Evolutionary conservation across 2,329 filamentous ascomycete genomes (phyloP).

Genomic region (Colletotrichum sp.): DNA sequence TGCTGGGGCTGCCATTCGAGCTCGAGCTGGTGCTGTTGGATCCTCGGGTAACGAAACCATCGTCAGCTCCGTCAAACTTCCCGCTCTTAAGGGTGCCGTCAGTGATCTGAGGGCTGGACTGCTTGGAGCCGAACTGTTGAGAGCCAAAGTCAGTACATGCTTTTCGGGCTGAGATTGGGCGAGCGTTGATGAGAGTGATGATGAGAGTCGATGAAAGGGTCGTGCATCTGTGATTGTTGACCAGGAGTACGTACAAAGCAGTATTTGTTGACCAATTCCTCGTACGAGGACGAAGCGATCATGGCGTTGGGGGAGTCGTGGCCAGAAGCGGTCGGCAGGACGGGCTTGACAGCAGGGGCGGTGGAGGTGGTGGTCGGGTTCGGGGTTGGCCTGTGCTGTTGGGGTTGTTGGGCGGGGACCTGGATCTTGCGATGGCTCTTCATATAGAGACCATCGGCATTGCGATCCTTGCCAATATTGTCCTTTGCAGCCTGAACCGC

Average conservation of each 20-base stretch:
- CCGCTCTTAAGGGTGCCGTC: constrained; percentile 51
- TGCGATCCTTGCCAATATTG: constrained; percentile 55
- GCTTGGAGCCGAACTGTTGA: constrained; percentile 67
- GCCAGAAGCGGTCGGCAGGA: constrained; percentile 33
- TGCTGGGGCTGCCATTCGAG: constrained; percentile 41
- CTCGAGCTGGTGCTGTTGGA: constrained; percentile 41
- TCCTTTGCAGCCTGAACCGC: constrained; percentile 79
- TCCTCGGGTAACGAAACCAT: constrained; percentile 35
- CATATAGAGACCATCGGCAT: constrained; percentile 61
- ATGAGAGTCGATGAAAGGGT: constrained; percentile 21
- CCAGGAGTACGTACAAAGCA: constrained; percentile 91
- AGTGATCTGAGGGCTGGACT: constrained; percentile 54
- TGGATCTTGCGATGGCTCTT: constrained; percentile 50
- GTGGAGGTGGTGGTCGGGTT: neutral
- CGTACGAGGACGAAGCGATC: constrained; percentile 88
- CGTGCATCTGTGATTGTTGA: constrained; percentile 31
- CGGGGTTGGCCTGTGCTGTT: constrained; percentile 1
- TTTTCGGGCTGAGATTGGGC: constrained; percentile 25
- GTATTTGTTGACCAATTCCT: constrained; percentile 98
- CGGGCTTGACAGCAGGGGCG: constrained; percentile 9
- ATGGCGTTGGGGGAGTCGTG: constrained; percentile 57
- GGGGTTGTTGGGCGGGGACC: constrained; percentile 22
- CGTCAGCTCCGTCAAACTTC: constrained; percentile 48
- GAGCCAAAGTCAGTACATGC: constrained; percentile 41
- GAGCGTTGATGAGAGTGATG: constrained; percentile 2